A percentile compares a stretch with the other conserved stretches of the same genome.
Evolutionary conservation across 768 basidiomycete genomes (phyloP).

Genomic region (Kwoniella bestiolae): DNA sequence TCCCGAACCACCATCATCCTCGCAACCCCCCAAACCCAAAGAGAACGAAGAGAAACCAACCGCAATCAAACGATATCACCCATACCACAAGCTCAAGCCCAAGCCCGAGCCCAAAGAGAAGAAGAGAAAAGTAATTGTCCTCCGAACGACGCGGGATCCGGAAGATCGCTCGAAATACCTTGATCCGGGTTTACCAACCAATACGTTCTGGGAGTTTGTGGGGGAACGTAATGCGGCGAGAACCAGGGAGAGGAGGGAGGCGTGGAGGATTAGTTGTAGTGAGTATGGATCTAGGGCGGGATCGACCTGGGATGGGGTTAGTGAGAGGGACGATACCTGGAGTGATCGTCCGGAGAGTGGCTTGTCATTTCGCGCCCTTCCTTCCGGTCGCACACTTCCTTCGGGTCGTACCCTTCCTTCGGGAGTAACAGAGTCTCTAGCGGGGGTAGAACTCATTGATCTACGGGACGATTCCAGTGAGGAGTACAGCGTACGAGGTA

Average conservation of each 20-base stretch:
- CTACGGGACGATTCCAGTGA: not conserved
- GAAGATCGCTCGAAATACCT: slow-evolving; percentile 10
- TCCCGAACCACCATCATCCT: not conserved
- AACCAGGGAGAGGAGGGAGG: not conserved
- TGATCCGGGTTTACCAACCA: not conserved
- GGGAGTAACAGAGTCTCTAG: not conserved
- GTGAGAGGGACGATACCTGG: not conserved
- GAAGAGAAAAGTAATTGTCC: not conserved
- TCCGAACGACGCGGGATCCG: not conserved
- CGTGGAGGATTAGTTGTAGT: not conserved
- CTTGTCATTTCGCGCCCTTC: no score
- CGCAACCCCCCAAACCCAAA: not conserved
- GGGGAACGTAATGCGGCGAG: not conserved
- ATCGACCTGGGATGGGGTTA: not conserved
- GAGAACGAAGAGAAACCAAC: not conserved
- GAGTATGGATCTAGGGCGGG: not conserved
- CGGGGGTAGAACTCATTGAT: slow-evolving; percentile 10
- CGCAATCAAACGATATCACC: not conserved
- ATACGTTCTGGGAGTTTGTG: not conserved
- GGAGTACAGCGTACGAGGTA: not conserved
- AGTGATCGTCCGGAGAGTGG: not conserved
- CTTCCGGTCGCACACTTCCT: no score
- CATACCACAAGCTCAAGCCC: not conserved
- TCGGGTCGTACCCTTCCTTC: no score
- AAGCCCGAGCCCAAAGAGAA: not conserved